Conservation (phyloP, 1,139 yeast genomes). For the Sugiyamaella castrensis region DNA sequence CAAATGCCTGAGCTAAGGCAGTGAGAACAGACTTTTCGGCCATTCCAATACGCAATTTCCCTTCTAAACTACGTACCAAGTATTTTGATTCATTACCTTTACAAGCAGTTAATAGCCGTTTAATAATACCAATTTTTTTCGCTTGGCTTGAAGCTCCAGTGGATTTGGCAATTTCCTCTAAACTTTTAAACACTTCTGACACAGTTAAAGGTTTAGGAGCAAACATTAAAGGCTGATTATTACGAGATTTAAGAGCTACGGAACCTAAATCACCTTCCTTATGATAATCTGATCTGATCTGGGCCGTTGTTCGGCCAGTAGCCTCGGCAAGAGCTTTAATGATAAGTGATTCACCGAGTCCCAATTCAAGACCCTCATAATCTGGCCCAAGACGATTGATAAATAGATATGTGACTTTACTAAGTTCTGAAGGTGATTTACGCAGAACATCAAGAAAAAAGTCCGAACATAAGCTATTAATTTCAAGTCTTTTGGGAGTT, state of each 20-base stretch:
- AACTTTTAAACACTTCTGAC: slow-evolving; percentile 65
- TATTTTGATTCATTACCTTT: slow-evolving; percentile 88
- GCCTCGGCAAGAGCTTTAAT: slow-evolving; percentile 88
- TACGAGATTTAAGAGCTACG: slow-evolving; percentile 80
- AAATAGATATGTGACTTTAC: slow-evolving; percentile 74
- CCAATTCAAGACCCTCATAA: slow-evolving; percentile 88
- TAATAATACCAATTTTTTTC: slow-evolving; percentile 71
- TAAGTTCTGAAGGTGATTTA: slow-evolving; percentile 56
- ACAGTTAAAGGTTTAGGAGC: slow-evolving; percentile 80
- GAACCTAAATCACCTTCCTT: slow-evolving; percentile 86
- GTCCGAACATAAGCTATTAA: slow-evolving; percentile 67
- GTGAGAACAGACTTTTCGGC: slow-evolving; percentile 90
- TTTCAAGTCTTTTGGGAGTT: slow-evolving; percentile 79
- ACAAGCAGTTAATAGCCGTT: slow-evolving; percentile 81
- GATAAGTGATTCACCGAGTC: slow-evolving; percentile 84
- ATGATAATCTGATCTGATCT: slow-evolving; percentile 70
- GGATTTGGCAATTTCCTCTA: slow-evolving; percentile 72
- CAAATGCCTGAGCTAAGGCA: slow-evolving; percentile 80
- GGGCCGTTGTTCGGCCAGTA: slow-evolving; percentile 74
- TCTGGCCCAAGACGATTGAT: slow-evolving; percentile 93
- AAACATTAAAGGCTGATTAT: slow-evolving; percentile 89
- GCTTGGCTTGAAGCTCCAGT: slow-evolving; percentile 85
- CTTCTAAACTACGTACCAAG: slow-evolving; percentile 84
- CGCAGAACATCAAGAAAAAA: slow-evolving; percentile 64
- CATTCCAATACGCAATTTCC: slow-evolving; percentile 86